Conservation (phyloP, 1,284 basidiomycete species). For the Cryptococcus hybrid region DNA sequence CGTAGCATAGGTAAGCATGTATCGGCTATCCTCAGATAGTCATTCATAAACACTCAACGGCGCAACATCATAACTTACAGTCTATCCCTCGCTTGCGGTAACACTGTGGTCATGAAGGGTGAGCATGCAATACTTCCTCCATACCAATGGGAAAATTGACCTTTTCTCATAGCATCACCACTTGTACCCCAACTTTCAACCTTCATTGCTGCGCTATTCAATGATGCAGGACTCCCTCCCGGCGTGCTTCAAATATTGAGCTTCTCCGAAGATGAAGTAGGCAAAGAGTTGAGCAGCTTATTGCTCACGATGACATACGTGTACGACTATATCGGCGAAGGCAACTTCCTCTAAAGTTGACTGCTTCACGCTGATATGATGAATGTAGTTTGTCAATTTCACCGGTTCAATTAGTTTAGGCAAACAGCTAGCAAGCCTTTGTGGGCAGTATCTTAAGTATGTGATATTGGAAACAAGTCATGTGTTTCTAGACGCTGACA, state of each 20-base stretch:
- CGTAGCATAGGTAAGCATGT: slow-evolving; percentile 26
- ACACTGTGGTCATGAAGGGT: slow-evolving; percentile 35
- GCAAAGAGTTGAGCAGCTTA: slow-evolving; percentile 57
- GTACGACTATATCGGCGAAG: slow-evolving; percentile 7
- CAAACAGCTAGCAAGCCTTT: slow-evolving; percentile 40
- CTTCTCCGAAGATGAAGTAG: slow-evolving; percentile 55
- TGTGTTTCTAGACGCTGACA: background rate
- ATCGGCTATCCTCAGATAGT: background rate
- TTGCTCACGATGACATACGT: slow-evolving; percentile 58
- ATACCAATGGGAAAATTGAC: background rate
- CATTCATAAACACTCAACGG: background rate
- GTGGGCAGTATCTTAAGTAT: slow-evolving; percentile 52
- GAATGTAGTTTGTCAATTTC: slow-evolving; percentile 47
- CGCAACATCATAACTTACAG: slow-evolving; percentile 3
- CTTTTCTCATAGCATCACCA: slow-evolving; percentile 17
- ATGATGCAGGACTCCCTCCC: slow-evolving; percentile 59
- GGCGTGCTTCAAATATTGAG: slow-evolving; percentile 63
- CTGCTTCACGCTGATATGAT: background rate
- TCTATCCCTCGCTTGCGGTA: slow-evolving; percentile 37
- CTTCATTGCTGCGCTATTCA: slow-evolving; percentile 26
- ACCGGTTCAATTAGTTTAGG: slow-evolving; percentile 54
- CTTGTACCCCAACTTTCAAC: slow-evolving; percentile 25
- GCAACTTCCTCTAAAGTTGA: background rate
- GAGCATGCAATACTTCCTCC: background rate
- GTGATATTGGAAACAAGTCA: background rate